These are phyloP conservation scores for Castanospermum australe DNA, from an alignment of 306 rosid species.

Conservation along the genomic window DNA sequence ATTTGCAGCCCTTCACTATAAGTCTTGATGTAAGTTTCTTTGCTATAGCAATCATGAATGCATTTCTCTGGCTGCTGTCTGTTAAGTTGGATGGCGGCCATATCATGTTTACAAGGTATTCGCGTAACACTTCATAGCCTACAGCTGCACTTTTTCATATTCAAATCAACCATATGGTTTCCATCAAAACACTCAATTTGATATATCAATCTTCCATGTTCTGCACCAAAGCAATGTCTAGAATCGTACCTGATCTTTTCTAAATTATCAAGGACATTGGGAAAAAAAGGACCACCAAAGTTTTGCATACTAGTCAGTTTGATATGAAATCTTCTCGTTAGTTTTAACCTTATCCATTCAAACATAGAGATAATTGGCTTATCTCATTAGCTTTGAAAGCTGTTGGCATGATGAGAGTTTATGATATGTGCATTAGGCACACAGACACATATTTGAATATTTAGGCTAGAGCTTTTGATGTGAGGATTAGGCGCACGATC, in stretches of 20 bases:
- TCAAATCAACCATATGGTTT: not conserved
- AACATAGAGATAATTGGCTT: not conserved
- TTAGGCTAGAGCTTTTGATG: no score
- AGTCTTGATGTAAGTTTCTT: not conserved
- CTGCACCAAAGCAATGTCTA: not conserved
- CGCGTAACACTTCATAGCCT: not conserved
- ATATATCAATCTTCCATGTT: not conserved
- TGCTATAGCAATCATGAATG: not conserved
- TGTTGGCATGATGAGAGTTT: no score
- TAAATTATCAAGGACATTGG: not conserved
- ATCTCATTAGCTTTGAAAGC: no score
- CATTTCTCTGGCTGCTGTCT: not conserved
- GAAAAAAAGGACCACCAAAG: not conserved
- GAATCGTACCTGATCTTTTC: not conserved
- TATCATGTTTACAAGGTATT: not conserved
- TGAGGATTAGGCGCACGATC: no score
- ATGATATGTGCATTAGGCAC: no score
- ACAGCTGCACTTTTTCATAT: not conserved
- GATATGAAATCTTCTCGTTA: not conserved
- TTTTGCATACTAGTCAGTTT: not conserved
- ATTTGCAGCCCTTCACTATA: no score
- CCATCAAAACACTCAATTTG: not conserved
- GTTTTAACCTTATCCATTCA: not conserved
- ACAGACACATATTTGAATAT: no score
- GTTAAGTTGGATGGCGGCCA: not conserved